Evolutionary conservation across 2,329 filamentous ascomycete genomes (phyloP), one percentile per base, ranked within the genome.

Genomic region (Pestalotiopsis sp.): DNA sequence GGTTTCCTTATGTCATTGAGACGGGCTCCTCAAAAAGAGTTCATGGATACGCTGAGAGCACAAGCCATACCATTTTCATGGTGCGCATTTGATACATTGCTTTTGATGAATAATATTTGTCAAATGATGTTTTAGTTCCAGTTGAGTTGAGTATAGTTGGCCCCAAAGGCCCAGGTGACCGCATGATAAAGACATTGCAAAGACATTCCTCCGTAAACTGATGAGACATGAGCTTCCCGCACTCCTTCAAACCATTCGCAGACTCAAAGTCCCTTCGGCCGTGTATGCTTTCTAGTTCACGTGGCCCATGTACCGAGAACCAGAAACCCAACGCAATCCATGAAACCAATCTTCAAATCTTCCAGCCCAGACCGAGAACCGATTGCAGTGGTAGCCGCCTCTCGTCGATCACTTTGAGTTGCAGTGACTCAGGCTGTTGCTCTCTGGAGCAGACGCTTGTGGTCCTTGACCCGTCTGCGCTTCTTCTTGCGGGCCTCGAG

Each of bases 201-300:
- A 52, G 45, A n/a, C 45, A 52, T 52, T 52, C 14, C 45, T 52
- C 9, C 45, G 2, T 52, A n/a, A 52, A 6, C 4, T 52, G 45
- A 52, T 52, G 17, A 52, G 7, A 20, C 45, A 52, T 52, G 45
- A 52, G 17, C 45, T 52, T 52, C n/a, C 45, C 45, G 17, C 17
- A 6, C 11, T 6, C 20, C 9, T n/a, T 52, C 14, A 52, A n/a
- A 52, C 9, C 14, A n/a, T 52, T 52, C 45, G 4, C 1, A n/a
- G 45, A 2, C 45, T 6, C 45, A 3, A 17, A 3, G n/a, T n/a
- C 41, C 3, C 41, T 3, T 52, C 20, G 4, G 20, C 17, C 17
- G n/a, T 9, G 20, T n/a, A 6, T 1, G 20, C 3, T 2, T 1
- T n/a, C 2, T n/a, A 11, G n/a, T 3, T 9, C 17, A 17, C 9